A percentile compares a stretch with the other conserved stretches of the same genome.
Evolutionary conservation across 352 stramenopile species (phyloP).

Genomic region (Phytophthora palmivora): DNA sequence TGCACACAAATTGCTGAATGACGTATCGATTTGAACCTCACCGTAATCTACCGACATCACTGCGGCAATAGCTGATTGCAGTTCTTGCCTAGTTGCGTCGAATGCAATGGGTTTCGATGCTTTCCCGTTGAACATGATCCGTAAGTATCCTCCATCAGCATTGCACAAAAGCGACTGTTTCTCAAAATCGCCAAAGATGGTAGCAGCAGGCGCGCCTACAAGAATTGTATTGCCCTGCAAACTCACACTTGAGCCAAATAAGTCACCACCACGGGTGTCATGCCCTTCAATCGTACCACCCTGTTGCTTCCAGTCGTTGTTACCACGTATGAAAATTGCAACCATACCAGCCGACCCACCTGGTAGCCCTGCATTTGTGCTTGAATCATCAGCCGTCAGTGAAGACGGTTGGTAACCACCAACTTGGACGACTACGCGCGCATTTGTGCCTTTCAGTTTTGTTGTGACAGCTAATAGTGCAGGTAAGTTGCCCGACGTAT

Average conservation of each 20-base stretch:
- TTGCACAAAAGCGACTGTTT: slow-evolving; percentile 75
- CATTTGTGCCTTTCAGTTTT: slow-evolving; percentile 67
- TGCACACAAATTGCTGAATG: slow-evolving; percentile 61
- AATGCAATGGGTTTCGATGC: slow-evolving; percentile 67
- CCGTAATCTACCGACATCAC: slow-evolving; percentile 64
- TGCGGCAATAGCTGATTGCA: slow-evolving; percentile 59
- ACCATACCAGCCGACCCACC: slow-evolving; percentile 65
- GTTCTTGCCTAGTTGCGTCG: slow-evolving; percentile 52
- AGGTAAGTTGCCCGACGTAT: slow-evolving; percentile 75
- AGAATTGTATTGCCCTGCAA: slow-evolving; percentile 58
- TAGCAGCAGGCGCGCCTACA: slow-evolving; percentile 68
- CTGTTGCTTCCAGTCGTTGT: slow-evolving; percentile 84
- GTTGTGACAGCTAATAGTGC: slow-evolving; percentile 58
- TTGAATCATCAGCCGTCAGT: slow-evolving; percentile 34
- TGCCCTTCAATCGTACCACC: slow-evolving; percentile 53
- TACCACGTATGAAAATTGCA: slow-evolving; percentile 66
- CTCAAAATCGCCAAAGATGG: slow-evolving; percentile 79
- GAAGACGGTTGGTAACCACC: slow-evolving; percentile 57
- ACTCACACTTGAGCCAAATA: slow-evolving; percentile 80
- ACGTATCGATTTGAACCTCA: slow-evolving; percentile 59
- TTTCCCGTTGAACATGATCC: slow-evolving; percentile 63
- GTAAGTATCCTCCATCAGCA: slow-evolving; percentile 77
- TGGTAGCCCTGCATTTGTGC: slow-evolving; percentile 59
- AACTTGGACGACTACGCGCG: slow-evolving; percentile 54
- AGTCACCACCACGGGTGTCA: slow-evolving; percentile 71